Evolutionary conservation across 768 basidiomycete species (phyloP).

Genomic region (Dentipellis fragilis): DNA sequence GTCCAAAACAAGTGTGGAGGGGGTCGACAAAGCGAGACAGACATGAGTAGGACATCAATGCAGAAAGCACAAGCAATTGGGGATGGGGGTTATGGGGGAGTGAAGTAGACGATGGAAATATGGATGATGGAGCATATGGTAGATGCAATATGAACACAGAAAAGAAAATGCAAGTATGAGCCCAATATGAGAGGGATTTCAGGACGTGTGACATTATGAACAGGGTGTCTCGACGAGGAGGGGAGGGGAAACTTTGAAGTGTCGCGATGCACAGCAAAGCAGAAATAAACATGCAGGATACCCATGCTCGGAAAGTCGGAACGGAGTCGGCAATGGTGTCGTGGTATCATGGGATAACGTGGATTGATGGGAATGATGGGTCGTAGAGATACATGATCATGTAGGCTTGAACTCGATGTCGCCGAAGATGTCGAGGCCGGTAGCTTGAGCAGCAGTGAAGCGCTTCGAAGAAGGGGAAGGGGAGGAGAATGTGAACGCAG

Average conservation of each 20-base stretch:
- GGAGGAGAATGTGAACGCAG: conserved; percentile 71
- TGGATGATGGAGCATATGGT: background rate
- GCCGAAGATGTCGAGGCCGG: conserved; percentile 14
- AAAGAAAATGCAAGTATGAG: background rate
- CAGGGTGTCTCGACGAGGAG: background rate
- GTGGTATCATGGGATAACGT: conserved; percentile 1
- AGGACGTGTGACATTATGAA: background rate
- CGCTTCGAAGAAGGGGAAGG: conserved; percentile 55
- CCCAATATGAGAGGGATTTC: background rate
- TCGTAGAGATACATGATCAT: background rate
- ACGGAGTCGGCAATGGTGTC: background rate
- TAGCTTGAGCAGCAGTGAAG: conserved; percentile 23
- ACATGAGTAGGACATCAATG: background rate
- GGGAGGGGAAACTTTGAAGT: background rate
- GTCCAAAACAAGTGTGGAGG: background rate
- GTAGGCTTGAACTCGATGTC: conserved; percentile 13
- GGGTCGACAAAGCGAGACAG: background rate
- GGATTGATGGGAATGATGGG: conserved; percentile 2
- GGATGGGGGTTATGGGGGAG: background rate
- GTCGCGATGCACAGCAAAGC: background rate
- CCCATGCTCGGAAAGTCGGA: background rate
- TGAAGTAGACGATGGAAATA: background rate
- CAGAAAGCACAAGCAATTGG: background rate
- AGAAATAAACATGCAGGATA: background rate
- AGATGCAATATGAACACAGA: background rate